Evolutionary conservation across 2,329 filamentous ascomycete genomes (phyloP).

Genomic region (Aspergillus terreus): DNA sequence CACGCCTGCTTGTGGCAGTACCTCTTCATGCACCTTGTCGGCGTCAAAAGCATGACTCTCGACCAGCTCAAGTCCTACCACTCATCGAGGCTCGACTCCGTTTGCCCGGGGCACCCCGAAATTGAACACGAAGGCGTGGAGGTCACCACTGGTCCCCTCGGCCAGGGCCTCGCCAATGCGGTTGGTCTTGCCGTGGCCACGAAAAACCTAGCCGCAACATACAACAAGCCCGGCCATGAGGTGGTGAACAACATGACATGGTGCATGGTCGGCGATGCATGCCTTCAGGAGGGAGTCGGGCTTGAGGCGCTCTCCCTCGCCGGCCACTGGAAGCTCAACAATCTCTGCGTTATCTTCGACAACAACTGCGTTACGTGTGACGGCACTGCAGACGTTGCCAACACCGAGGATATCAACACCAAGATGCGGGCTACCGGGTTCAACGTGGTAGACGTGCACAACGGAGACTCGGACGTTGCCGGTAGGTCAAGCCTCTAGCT

Average conservation of each 20-base stretch:
- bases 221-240: slow-evolving; percentile 43
- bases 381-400: slow-evolving; percentile 52
- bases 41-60: slow-evolving; percentile 54
- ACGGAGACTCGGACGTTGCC: slow-evolving; percentile 51
- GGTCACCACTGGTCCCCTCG: slow-evolving; percentile 56
- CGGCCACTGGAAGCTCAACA: slow-evolving; percentile 54
- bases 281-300: slow-evolving; percentile 57
- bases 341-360: slow-evolving; percentile 57
- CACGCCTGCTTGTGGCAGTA: slow-evolving; percentile 56
- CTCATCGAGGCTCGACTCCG: slow-evolving; percentile 44
- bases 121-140: slow-evolving; percentile 54
- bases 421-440: slow-evolving; percentile 58
- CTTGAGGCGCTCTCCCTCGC: slow-evolving; percentile 56
- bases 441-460: slow-evolving; percentile 52
- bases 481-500: slow-evolving; percentile 16
- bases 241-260: slow-evolving; percentile 50
- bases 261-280: slow-evolving; percentile 58
- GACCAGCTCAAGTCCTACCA: slow-evolving; percentile 57
- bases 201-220: slow-evolving; percentile 51
- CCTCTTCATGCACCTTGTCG: slow-evolving; percentile 50
- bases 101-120: slow-evolving; percentile 50
- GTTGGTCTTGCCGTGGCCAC: slow-evolving; percentile 55
- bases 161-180: slow-evolving; percentile 56
- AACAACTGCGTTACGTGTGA: slow-evolving; percentile 61
- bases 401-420: slow-evolving; percentile 54